These are phyloP conservation scores for Colletotrichum sp. DNA, from an alignment of 2,329 filamentous ascomycete species.

Conservation along the genomic window DNA sequence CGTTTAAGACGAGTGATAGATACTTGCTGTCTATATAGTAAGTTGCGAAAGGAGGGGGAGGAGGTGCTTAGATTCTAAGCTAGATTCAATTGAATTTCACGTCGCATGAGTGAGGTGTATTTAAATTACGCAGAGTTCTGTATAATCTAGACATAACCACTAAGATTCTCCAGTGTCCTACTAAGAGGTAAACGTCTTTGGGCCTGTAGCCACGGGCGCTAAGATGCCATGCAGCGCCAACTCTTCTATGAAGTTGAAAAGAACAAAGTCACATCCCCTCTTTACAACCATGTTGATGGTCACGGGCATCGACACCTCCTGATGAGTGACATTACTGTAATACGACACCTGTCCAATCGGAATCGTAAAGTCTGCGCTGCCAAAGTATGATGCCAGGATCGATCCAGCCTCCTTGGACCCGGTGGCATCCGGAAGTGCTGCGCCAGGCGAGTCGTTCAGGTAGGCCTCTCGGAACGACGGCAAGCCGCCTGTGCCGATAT, in stretches of 20 bases:
- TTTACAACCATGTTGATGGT: conserved; percentile 45
- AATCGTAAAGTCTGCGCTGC: conserved; percentile 43
- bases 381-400: conserved; percentile 27
- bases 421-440: conserved; percentile 27
- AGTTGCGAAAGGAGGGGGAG: too few species aligned
- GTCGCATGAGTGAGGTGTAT: background rate
- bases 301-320: conserved; percentile 44
- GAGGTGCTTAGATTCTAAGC: too few species aligned
- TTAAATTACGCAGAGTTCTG: background rate
- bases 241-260: conserved; percentile 44
- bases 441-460: conserved; percentile 30
- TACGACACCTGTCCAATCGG: conserved; percentile 48
- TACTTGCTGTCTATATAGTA: too few species aligned
- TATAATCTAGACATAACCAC: too few species aligned
- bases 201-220: conserved; percentile 39
- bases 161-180: background rate
- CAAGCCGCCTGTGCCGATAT: conserved; percentile 45
- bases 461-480: conserved; percentile 41
- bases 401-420: conserved; percentile 24
- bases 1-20: too few species aligned
- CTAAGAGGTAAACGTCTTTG: background rate
- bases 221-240: conserved; percentile 42
- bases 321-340: conserved; percentile 40
- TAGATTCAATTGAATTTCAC: background rate
- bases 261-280: conserved; percentile 46